Evolutionary conservation across 2,329 filamentous ascomycete genomes (phyloP).

Genomic region (Fusarium illudens): DNA sequence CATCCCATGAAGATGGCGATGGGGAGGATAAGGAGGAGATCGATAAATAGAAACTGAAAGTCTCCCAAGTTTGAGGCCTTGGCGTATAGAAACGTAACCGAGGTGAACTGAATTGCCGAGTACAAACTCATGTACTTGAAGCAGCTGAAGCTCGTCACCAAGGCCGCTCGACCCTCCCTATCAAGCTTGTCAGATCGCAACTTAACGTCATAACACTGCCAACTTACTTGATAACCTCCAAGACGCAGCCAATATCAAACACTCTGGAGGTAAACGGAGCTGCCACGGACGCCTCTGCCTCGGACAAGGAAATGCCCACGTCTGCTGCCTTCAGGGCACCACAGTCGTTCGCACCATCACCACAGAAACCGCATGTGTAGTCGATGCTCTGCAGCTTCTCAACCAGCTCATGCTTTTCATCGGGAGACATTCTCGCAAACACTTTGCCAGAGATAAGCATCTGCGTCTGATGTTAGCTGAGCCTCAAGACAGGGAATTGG

Average conservation of each 20-base stretch:
- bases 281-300: conserved; percentile 97
- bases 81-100: conserved; percentile 95
- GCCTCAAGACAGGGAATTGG: not conserved
- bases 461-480: conserved; percentile 49
- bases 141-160: conserved; percentile 99
- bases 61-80: conserved; percentile 94
- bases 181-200: conserved; percentile 32
- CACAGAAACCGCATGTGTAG: conserved; percentile 95
- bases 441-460: conserved; percentile 93
- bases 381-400: conserved; percentile 97
- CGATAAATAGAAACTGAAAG: conserved; percentile 98
- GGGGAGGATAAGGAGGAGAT: conserved; percentile 88
- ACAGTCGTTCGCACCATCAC: conserved; percentile 97
- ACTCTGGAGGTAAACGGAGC: conserved; percentile 95
- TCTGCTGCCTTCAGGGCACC: conserved; percentile 96
- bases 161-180: conserved; percentile 88
- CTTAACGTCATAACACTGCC: too few relatives aligned
- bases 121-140: conserved; percentile 99
- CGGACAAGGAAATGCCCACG: conserved; percentile 95
- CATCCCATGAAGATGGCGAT: conserved; percentile 99
- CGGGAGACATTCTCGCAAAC: conserved; percentile 97
- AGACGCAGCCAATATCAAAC: conserved; percentile 96
- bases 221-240: conserved; percentile 81
- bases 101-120: conserved; percentile 98
- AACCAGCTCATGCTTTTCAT: conserved; percentile 97